Evolutionary conservation across 2,329 filamentous ascomycete species (phyloP), one percentile per base, ranked within the genome.

Genomic region (Myriosclerotinia duriaeana): DNA sequence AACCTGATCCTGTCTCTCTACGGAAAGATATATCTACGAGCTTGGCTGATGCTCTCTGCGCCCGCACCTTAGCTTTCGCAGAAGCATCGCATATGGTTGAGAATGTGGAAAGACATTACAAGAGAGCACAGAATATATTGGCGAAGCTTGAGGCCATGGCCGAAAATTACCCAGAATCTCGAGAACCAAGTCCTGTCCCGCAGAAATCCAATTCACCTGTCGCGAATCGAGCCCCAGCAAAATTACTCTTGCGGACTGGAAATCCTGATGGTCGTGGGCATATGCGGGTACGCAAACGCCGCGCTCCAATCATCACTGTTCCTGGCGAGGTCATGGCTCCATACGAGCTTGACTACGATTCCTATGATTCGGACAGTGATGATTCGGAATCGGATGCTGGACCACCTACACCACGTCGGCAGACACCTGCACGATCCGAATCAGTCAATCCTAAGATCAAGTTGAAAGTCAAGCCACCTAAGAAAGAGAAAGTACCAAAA

Each of bases 241-340:
- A 85, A 74, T 75, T 82, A 40, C 77, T 80, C 7, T 66, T 79
- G 42, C 78, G 79, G 38, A 80, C 79, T 79, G 72, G 76, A 80
- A 42, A 80, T 79, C 42, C 79, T 80, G 22, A 68, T 12, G 50
- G 48, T 36, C 59, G 55, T 26, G 68, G 67, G 36, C 52, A 59
- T 15, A 56, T 53, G 40, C 67, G 68, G 50, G 65, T 74, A 30
- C 72, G 72, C 17, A 75, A 74, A 59, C 73, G 71, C 68, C 73
- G 75, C 42, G 80, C 83, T 5, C 85, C 86, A 7, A 80, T 84
- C 53, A 88, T 89, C 55, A 89, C 86, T 1, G 85, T 89, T 14
- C 87, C 87, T 1, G 87, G 87, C 54, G 86, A 89, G 74, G 87
- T 89, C 11, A 79, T 89, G 56, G 86, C 87, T 1, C 87, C 87